phyloP scores from a whole-genome alignment of 179 eudicot genomes.

The Silene noctiflora region DNA sequence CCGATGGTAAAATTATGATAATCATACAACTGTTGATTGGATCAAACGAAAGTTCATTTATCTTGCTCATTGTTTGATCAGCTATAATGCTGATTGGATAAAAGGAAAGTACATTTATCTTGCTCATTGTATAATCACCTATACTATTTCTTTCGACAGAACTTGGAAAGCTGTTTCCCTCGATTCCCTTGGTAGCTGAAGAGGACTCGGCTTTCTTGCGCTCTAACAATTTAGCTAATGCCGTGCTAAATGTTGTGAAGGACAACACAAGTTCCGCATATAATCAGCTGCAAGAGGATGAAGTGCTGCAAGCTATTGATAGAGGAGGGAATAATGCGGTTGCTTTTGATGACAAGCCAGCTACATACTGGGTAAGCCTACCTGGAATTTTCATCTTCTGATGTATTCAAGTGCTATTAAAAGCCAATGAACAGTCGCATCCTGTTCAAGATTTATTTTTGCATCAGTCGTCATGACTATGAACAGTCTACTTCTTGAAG shows the following conservation, averaged over 20 bases:
- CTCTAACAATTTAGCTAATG: slow-evolving; percentile 59
- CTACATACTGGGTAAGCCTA: slow-evolving; percentile 79
- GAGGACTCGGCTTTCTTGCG: slow-evolving; percentile 86
- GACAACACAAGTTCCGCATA: slow-evolving; percentile 37
- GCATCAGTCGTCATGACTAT: background rate
- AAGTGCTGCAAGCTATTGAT: slow-evolving; percentile 83
- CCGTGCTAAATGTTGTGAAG: slow-evolving; percentile 57
- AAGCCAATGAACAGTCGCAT: background rate
- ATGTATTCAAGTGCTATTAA: slow-evolving; percentile 1
- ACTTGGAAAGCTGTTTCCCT: slow-evolving; percentile 60
- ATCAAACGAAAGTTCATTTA: background rate
- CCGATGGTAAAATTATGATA: background rate
- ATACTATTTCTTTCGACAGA: slow-evolving; percentile 38
- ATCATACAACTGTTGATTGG: background rate
- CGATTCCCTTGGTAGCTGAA: slow-evolving; percentile 94
- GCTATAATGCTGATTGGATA: background rate
- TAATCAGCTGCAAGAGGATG: slow-evolving; percentile 45
- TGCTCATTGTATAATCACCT: slow-evolving; percentile 7
- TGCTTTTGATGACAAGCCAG: slow-evolving; percentile 60
- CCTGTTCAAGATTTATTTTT: background rate
- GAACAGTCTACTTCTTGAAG: background rate
- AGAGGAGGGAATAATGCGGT: slow-evolving; percentile 73
- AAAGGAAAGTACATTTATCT: background rate
- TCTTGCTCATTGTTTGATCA: background rate
- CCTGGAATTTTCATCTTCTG: slow-evolving; percentile 6